phyloP scores from a whole-genome alignment of 306 rosid species.

The Vicia sativa region DNA sequence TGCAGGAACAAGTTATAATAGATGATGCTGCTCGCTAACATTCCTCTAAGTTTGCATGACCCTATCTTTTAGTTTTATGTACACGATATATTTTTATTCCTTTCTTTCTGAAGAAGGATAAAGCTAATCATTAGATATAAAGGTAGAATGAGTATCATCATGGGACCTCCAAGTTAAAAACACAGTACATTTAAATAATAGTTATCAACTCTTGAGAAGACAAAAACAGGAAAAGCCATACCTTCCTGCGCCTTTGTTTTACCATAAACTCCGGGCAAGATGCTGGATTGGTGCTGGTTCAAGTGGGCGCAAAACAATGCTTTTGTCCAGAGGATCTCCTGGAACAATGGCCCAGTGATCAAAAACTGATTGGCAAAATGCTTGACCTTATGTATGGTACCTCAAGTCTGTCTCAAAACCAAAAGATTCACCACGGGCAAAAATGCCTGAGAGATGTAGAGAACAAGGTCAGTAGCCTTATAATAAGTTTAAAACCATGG shows the following conservation, averaged over 20 bases:
- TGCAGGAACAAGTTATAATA: slow-evolving; percentile 11
- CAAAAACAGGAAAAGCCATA: slow-evolving; percentile 36
- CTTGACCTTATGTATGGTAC: slow-evolving; percentile 98
- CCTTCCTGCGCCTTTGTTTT: slow-evolving; percentile 98
- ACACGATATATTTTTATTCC: too few species aligned
- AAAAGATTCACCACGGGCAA: slow-evolving; percentile 96
- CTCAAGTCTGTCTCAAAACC: slow-evolving; percentile 98
- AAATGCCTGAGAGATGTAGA: slow-evolving; percentile 72
- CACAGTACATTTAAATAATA: neutral
- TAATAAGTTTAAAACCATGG: neutral
- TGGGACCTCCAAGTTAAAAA: neutral
- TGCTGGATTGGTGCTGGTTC: slow-evolving; percentile 99
- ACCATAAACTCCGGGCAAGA: slow-evolving; percentile 99
- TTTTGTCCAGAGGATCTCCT: slow-evolving; percentile 96
- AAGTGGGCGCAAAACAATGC: slow-evolving; percentile 91
- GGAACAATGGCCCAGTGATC: slow-evolving; percentile 99
- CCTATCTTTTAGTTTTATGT: neutral
- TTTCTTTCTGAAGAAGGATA: neutral
- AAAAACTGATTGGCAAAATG: slow-evolving; percentile 79
- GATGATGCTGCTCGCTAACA: neutral
- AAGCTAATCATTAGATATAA: neutral
- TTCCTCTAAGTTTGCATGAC: slow-evolving; percentile 12
- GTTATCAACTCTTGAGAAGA: slow-evolving; percentile 16
- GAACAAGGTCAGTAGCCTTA: slow-evolving; percentile 24
- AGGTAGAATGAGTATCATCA: neutral